A percentile compares a stretch with the other conserved stretches of the same genome.
Evolutionary conservation across 1,284 basidiomycete genomes (phyloP).

Genomic region (Apiotrichum montevideense): DNA sequence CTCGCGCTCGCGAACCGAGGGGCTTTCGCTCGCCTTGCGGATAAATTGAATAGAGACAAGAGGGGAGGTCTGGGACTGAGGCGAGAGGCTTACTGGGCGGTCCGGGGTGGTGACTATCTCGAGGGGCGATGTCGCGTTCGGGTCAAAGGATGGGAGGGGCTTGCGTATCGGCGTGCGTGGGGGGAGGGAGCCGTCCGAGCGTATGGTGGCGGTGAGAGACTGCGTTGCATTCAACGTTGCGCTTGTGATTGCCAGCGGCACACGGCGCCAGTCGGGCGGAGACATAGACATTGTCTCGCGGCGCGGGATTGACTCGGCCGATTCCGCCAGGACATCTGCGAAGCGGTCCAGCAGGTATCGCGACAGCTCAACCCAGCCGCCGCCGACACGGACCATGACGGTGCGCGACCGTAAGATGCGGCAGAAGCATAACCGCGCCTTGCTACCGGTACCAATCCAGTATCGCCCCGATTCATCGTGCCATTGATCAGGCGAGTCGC

Average conservation of each 20-base stretch:
- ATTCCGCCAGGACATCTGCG: conserved; percentile 60
- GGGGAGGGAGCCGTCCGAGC: neutral
- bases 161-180: conserved; percentile 6
- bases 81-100: neutral
- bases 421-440: conserved; percentile 73
- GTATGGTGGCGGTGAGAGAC: neutral
- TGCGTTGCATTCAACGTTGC: conserved; percentile 3
- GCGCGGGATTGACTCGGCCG: neutral
- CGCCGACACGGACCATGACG: conserved; percentile 91
- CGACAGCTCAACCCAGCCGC: conserved; percentile 86
- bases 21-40: conserved; percentile 38
- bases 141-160: neutral
- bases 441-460: conserved; percentile 84
- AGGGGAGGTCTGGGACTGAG: conserved; percentile 6
- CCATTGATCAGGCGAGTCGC: conserved; percentile 50
- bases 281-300: conserved; percentile 1
- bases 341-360: conserved; percentile 83
- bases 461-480: conserved; percentile 88
- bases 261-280: conserved; percentile 4
- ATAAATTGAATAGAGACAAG: conserved; percentile 37
- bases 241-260: conserved; percentile 5
- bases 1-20: conserved; percentile 33
- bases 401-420: conserved; percentile 84
- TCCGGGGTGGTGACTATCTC: neutral
- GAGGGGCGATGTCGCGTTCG: no score